A percentile compares a stretch with the other conserved stretches of the same genome.
Conservation (phyloP, 2,329 filamentous ascomycete genomes). For the Beauveria scarabaeidicola region DNA sequence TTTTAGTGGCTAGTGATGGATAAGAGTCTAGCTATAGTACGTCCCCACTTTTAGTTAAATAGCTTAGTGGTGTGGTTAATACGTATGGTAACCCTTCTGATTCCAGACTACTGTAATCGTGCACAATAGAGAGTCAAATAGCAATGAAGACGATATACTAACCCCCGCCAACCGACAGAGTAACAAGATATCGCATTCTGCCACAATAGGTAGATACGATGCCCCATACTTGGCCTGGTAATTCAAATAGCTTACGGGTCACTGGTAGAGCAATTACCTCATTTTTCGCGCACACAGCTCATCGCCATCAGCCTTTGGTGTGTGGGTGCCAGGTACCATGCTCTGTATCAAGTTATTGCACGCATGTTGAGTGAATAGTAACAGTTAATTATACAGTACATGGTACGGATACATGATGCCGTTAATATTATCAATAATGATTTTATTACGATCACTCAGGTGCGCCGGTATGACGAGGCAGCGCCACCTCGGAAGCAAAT, state of each 20-base stretch:
- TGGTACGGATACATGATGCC: not conserved
- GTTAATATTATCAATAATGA: not conserved
- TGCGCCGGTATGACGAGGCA: not conserved
- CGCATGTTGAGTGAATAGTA: not conserved
- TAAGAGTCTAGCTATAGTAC: too few relatives aligned
- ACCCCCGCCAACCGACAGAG: not conserved
- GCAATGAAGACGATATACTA: not conserved
- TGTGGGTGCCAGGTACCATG: not conserved
- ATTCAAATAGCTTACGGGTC: not conserved
- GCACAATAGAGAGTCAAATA: too few relatives aligned
- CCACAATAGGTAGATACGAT: not conserved
- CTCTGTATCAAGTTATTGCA: not conserved
- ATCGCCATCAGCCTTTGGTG: not conserved
- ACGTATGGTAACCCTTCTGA: too few relatives aligned
- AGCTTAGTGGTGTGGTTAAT: too few relatives aligned
- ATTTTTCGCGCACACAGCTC: not conserved
- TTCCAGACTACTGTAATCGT: too few relatives aligned
- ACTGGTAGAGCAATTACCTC: not conserved
- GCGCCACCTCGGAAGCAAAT: conserved; percentile 9
- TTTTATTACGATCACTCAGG: not conserved
- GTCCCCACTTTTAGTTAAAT: too few relatives aligned
- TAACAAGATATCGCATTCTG: not conserved
- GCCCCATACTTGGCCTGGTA: not conserved
- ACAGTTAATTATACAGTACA: not conserved
- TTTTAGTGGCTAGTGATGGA: too few relatives aligned